Evolutionary conservation across 192 early-diverging fungal genomes (phyloP), one percentile per base, ranked within the genome.

Genomic region (Dimargaris cristalligena): DNA sequence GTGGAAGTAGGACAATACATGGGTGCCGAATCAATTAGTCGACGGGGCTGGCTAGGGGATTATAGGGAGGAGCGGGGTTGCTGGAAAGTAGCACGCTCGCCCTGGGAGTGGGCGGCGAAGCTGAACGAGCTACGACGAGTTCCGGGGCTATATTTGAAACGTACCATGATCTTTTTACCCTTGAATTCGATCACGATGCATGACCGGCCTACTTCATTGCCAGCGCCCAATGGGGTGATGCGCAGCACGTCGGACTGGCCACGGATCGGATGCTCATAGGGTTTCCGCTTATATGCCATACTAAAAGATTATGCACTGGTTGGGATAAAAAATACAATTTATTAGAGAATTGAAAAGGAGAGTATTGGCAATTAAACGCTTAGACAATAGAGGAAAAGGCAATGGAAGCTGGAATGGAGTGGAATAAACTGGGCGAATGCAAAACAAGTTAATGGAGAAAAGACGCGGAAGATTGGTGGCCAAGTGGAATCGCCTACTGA

Each of bases 171-270:
- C 30, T 86, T 94, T 72, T 99, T 99, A 63, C 81, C 84, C 74
- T 97, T 96, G 80, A 88, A 97, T 67, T 93, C 82, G 49, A 99
- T 63, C 55, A 97, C 68, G 32, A 96, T 72, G 60, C 91, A 99
- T 31, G 88, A 91, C 59, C 95, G 77, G 25, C 95, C 95, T 29
- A 97, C 95, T 69, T 99, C 94, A 64, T 91, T 86, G 22, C 95
- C 95, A n/a, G 90, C 95, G 29, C 95, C 95, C 20, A 99, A 77
- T 18, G 91, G 91, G 4, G 89, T 94, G 33, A 99, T 84, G 59
- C 82, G 78, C 59, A 99, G 74, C 26, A 91, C 70, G 69, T 96
- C 92, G 65, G 77, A 79, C 54, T 85, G 82, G 64, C 83, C 80
- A 14, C 75, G 79, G 44, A 84, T 72, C 0, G 82, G 75, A 13